Evolutionary conservation across 2,329 filamentous ascomycete species (phyloP), one percentile per base, ranked within the genome.

Genomic region (Xylariaceae sp.): DNA sequence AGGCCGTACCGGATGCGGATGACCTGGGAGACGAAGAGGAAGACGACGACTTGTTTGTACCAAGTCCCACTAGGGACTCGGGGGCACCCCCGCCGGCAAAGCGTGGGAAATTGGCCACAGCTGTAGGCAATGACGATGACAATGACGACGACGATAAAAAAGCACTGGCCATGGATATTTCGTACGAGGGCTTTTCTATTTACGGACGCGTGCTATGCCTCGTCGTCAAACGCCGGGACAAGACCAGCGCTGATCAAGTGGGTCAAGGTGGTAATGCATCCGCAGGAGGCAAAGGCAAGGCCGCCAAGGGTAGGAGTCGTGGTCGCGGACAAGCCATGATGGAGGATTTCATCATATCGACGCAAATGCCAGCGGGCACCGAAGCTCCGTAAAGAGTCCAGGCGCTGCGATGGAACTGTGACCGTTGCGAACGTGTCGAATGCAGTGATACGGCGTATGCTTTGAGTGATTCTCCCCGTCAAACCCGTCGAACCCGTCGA

Each of bases 131-230:
- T 29, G 72, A 67, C 19, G 68, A 68, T 19, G 69, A 70, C 7
- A 84, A 88, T 54, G 88, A 95, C 66, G 69, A 70, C 7, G 85
- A 88, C 54, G 88, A 95, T 66, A 95, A 96, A 74, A 96, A 99
- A 76, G 97, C 96, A 71, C 74, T 95, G 64, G 83, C 81, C 26
- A 82, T 96, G 75, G 86, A 87, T 58, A 94, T 92, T 30, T 86
- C 85, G 11, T 99, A 97, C 72, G 91, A 97, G 66, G 92, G 94
- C 6, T 97, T 97, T 73, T 89, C 87, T 64, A 96, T 99, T 67
- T 95, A 96, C 73, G 91, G 94, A 8, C 87, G 90, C 63, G 90
- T 96, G 46, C 76, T 99, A 30, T 97, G 91, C 71, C 78, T 99
- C 55, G 87, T 99, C 6, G 86, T 99, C 66, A 86, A 84, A 71